Conservation (phyloP, 345 rosid species). For the Acer yangbiense region DNA sequence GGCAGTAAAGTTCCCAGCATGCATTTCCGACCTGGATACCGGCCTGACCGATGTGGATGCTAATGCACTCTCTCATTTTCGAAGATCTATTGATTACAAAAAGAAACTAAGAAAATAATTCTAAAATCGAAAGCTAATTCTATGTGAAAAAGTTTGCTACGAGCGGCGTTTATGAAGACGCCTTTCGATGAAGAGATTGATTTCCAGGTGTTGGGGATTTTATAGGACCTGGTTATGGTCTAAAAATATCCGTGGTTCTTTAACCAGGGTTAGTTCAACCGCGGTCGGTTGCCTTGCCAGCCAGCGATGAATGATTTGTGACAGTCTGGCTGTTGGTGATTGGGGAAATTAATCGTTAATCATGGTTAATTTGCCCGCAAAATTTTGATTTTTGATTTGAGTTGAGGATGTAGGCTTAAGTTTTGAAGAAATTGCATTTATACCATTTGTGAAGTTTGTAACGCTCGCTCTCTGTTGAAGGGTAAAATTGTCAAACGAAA, state of each 20-base stretch:
- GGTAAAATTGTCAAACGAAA: not conserved
- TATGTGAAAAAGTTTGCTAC: not conserved
- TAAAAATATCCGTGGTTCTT: not conserved
- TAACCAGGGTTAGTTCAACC: constrained; percentile 34
- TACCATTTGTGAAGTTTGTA: constrained; percentile 3
- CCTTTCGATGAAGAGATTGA: constrained; percentile 17
- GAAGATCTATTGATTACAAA: not conserved
- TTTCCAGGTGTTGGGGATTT: not conserved
- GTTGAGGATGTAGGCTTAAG: not conserved
- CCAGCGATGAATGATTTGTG: constrained; percentile 12
- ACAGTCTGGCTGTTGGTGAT: constrained; percentile 7
- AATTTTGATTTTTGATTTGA: constrained; percentile 16
- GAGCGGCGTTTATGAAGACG: constrained; percentile 61
- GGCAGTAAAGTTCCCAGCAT: constrained; percentile 62
- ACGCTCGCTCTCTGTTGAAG: not conserved
- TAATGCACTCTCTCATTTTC: constrained; percentile 60
- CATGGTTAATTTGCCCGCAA: constrained; percentile 31
- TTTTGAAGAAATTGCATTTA: constrained; percentile 5
- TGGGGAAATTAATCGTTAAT: constrained; percentile 3
- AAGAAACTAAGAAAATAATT: not conserved
- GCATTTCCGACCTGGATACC: constrained; percentile 67
- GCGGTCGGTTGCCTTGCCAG: constrained; percentile 19
- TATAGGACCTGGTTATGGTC: not conserved
- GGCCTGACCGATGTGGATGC: constrained; percentile 61
- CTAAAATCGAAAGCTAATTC: not conserved